Evolutionary conservation across 2,329 filamentous ascomycete genomes (phyloP), one percentile per base, ranked within the genome.

Genomic region (Ceratocystis lukuohia): DNA sequence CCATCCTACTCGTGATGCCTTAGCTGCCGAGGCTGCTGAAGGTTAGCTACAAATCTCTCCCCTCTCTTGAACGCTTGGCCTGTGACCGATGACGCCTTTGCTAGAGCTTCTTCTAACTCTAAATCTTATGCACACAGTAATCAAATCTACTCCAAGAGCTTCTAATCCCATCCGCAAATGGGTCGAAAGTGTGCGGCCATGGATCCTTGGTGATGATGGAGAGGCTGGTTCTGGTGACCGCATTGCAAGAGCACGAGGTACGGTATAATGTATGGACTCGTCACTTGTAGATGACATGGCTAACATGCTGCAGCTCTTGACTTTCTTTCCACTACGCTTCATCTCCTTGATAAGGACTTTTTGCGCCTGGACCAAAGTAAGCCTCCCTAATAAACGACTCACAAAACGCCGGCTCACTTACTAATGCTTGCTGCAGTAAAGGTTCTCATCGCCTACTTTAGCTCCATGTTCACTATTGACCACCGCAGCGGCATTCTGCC

Each of bases 401-500:
- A 4, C 37, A 41, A 15, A 41, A 15, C 3, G 12, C 37, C 12
- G 3, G 10, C 37, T 41, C 37, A 15, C 12, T 15, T 15, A 41
- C 37, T 41, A 41, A 41, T 41, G 12, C 37, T 15, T 15, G 37
- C 8, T n/a, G 5, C 62, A 77, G 75, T 81, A 41, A 78, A 79
- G 62, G 72, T 82, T 0, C 71, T 82, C 7, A 75, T 83, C 30
- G 75, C 75, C 45, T 85, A 84, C 74, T 85, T 85, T 66, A 79
- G 80, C 15, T 79, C 80, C 67, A 82, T 84, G 76, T 84, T 84
- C 69, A 80, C 80, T 1, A 79, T 81, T 65, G 82, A 84, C 69
- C 81, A 84, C 73, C 82, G 82, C 71, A 82, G 81, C n/a, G 82
- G 82, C 50, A 79, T 84, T 66, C 74, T 81, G 56, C 77, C 82